Evolutionary conservation across 2,329 filamentous ascomycete genomes (phyloP), one percentile per base, ranked within the genome.

Genomic region (Aspergillus flavus): DNA sequence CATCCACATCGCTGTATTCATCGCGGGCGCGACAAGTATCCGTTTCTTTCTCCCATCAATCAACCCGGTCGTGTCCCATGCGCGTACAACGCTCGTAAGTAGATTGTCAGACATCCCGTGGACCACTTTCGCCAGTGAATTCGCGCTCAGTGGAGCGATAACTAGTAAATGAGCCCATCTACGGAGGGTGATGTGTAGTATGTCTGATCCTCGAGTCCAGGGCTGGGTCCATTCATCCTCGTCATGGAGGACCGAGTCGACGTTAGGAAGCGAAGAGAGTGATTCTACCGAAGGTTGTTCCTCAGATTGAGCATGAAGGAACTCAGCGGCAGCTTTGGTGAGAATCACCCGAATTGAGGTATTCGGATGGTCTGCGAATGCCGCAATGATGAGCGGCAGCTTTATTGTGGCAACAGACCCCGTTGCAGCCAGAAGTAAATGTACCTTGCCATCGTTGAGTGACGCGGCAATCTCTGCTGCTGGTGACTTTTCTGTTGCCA

Each of bases 371-470:
- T 75, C 71, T 69, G 83, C 82, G 21, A 84, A 71, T 0, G 79
- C 69, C 48, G 75, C 64, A 63, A 90, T 82, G 68, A 94, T 92
- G 45, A 85, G 81, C 1, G 88, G 88, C 3, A 93, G 81, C 75
- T 97, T 97, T 73, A 97, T 96, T 7, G 91, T 93, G 16, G 94
- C 94, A n/a, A 96, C 92, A 0, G 91, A 90, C 56, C 90, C 90
- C 36, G 85, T 89, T 45, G 87, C 87, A 43, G 86, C 87, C 48
- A 92, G 83, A 19, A 93, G 62, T 9, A 75, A 66, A 61, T 76
- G 73, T 3, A 65, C 64, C 45, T 73, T 75, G 36, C 64, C 64
- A 41, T 75, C 73, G 50, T 72, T 39, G 26, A 66, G 46, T 16
- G 52, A 21, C 6, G 52, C 52, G 12, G 52, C 52, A 19, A 39